Evolutionary conservation across 768 basidiomycete genomes (phyloP).

Genomic region (Boletus rex-veris): DNA sequence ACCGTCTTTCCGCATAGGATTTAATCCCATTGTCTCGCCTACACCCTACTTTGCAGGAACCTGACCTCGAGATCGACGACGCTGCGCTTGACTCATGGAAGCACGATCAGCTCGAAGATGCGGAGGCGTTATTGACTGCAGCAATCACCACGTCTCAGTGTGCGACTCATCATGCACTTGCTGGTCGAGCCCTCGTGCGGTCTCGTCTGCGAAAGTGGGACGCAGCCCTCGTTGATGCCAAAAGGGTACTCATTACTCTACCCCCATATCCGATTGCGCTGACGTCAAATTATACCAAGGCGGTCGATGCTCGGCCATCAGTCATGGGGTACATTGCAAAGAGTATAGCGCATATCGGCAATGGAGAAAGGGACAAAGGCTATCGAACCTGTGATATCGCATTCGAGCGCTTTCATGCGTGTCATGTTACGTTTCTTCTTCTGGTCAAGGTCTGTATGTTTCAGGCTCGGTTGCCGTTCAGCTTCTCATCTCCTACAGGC

Average conservation of each 20-base stretch:
- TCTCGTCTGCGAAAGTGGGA: neutral
- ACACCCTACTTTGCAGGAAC: neutral
- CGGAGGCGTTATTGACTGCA: neutral
- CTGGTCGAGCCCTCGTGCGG: neutral
- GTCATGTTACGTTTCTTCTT: neutral
- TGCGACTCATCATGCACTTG: neutral
- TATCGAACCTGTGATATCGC: neutral
- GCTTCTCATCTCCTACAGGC: neutral
- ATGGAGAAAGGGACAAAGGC: neutral
- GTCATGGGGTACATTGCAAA: neutral
- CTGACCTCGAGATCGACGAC: neutral
- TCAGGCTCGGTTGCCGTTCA: neutral
- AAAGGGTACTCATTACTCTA: neutral
- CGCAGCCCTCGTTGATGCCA: neutral
- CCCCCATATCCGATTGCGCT: neutral
- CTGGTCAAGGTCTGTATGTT: neutral
- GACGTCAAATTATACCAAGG: neutral
- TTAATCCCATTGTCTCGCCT: neutral
- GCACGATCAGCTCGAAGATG: neutral
- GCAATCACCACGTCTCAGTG: neutral
- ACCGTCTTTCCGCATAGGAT: neutral
- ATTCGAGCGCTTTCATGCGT: neutral
- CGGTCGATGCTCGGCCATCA: neutral
- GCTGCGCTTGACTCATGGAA: neutral
- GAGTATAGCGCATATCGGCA: neutral